Evolutionary conservation across 345 rosid genomes (phyloP), one percentile per base, ranked within the genome.

Genomic region (Acer campestre): DNA sequence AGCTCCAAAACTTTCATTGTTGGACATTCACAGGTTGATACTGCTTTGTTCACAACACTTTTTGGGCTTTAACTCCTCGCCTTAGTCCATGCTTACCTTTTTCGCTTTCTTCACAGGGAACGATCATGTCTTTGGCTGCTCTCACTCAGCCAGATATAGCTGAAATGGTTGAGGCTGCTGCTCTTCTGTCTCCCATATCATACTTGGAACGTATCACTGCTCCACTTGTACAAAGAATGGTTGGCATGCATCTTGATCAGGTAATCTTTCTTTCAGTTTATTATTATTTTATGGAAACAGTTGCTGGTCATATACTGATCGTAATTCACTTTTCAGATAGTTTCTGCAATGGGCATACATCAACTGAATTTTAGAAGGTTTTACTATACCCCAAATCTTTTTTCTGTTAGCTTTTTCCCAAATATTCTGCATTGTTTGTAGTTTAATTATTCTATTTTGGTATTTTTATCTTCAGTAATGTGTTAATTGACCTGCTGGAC

Each of bases 121-220:
- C 99, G 40, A 92, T 93, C 78, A 93, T 95, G 90, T 87, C 97
- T 67, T 84, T 92, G 68, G 97, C 97, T 78, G 99, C 98, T 77
- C 88, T 95, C 81, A 90, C 95, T 67, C 93, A 88, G 78, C 90
- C 93, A 10, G 85, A 83, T 65, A 77, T 95, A 23, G 90, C 78
- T 6, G 88, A 90, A 78, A 89, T 90, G 97, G 93, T 95, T 75
- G 95, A 89, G 85, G 99, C 98, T 80, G 99, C 95, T 79, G 97
- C 98, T 14, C 89, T 95, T 81, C 86, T 95, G 67, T 89, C 87
- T 76, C 98, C 99, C 69, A 95, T 95, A 82, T 85, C 99, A 51
- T 93, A 90, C 86, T 87, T 95, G 87, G 94, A 84, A 63, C 97
- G 93, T 85, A 80, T 91, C 65, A 90, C 80, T 56, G 92, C 97